Evolutionary conservation across 1,139 yeast genomes (phyloP), one percentile per base, ranked within the genome.

Genomic region (Blastobotrys niveus): DNA sequence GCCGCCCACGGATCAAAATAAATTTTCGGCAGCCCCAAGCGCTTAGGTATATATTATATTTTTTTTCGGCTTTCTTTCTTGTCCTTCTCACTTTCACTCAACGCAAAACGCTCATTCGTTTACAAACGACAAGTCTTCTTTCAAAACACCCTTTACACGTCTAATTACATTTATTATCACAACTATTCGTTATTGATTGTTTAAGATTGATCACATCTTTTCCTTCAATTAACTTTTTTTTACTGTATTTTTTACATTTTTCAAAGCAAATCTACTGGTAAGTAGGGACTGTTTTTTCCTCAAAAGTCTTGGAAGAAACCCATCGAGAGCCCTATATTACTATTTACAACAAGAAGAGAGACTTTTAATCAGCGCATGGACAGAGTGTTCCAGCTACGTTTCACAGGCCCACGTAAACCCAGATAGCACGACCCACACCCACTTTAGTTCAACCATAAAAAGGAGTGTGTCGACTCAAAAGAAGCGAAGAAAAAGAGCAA

Each of bases 361-460:
- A 46, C 49, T 48, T 44, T 42, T 40, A 42, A 43, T 45, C 35
- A 30, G 35, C 42, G 48, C 42, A 43, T 41, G 51, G 49, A 48
- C 52, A 43, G 33, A 38, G 36, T 46, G 43, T 45, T 46, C 43
- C 47, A 42, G 46, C 61, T 54, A 57, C 63, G 65, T 54, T 64
- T 62, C 55, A 61, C 68, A 49, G 67, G 70, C 56, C 69, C 70
- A 35, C 17, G n/a, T 14, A 41, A 29, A 24, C 66, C 64, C 49
- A 61, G 68, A 62, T 65, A 65, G 61, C 69, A 65, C 64, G 58
- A 52, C 60, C 43, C 51, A 52, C 57, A 49, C 54, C 76, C 73
- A 67, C 70, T 24, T 24, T 24, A 12, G 27, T 24, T 8, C 8
- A 8, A 24, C 10, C 12, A 24, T 24, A 24, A 24, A 8, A 24